Evolutionary conservation across 2,329 filamentous ascomycete species (phyloP), one percentile per base, ranked within the genome.

Genomic region (Myriosclerotinia curreyana): DNA sequence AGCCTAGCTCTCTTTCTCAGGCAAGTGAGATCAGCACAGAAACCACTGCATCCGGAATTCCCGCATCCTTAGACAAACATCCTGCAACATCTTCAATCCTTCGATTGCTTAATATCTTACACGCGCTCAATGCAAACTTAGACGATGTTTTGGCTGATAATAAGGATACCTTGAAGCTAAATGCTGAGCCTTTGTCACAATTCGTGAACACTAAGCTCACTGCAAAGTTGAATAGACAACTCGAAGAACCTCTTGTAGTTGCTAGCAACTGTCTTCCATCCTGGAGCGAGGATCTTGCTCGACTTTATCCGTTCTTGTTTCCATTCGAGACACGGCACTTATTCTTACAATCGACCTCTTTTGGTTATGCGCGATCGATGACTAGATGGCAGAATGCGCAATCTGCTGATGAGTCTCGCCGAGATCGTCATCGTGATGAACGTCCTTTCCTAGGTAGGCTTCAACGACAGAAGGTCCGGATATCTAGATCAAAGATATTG

Each of bases 201-300:
- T 99, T 99, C 71, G 95, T 99, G 77, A 99, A 99, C 74, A 97
- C 95, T 0, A 99, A 99, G 76, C 84, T 99, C 46, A 99, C 95
- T 0, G 96, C 95, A 1, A 99, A 99, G 79, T 84, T 99, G 64
- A 99, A 99, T 74, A 88, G 95, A 36, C 96, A 99, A 75, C 80
- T 99, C 15, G 95, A 99, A 74, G 96, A 99, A 77, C 95, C 95
- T 12, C 79, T 99, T 68, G 96, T 99, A 69, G 95, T 99, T 59
- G 95, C 95, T 5, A 98, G 95, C 78, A 96, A 94, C 73, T 99
- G 95, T 75, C 81, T 99, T 46, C 95, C 95, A 5, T 92, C 85
- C 73, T 99, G 95, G 95, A 96, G 92, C 66, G 94, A 98, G 77
- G 95, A 99, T 74, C 79, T 99, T 60, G 92, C 95, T 12, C 88